Evolutionary conservation across 1,139 yeast genomes (phyloP).

Genomic region (Blastobotrys persicus): DNA sequence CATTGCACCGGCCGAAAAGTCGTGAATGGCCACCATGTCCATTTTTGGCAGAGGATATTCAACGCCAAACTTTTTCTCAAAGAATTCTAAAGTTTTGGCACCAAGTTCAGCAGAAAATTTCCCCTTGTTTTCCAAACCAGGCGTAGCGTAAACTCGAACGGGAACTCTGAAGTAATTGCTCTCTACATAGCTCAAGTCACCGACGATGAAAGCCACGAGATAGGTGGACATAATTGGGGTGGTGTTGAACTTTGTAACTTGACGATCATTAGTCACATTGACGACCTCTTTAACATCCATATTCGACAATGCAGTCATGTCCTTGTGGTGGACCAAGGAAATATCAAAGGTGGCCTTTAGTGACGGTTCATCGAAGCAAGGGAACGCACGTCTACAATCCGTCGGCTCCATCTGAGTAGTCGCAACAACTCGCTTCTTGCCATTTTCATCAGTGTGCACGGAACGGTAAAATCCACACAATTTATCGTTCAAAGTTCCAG

Average conservation of each 20-base stretch:
- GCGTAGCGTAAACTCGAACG: slow-evolving; percentile 68
- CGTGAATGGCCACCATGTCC: slow-evolving; percentile 72
- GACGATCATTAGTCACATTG: slow-evolving; percentile 47
- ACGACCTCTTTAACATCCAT: slow-evolving; percentile 57
- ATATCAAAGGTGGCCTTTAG: slow-evolving; percentile 71
- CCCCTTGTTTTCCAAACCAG: slow-evolving; percentile 64
- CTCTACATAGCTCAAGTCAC: slow-evolving; percentile 75
- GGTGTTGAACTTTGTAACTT: slow-evolving; percentile 45
- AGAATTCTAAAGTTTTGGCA: slow-evolving; percentile 64
- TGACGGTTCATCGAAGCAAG: slow-evolving; percentile 79
- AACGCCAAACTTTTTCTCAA: slow-evolving; percentile 60
- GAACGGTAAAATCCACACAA: slow-evolving; percentile 86
- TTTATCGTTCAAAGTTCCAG: slow-evolving; percentile 69
- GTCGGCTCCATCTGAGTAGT: slow-evolving; percentile 87
- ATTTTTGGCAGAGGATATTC: slow-evolving; percentile 71
- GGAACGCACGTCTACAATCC: slow-evolving; percentile 82
- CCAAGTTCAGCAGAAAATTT: slow-evolving; percentile 63
- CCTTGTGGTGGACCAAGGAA: slow-evolving; percentile 52
- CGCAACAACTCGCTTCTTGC: slow-evolving; percentile 61
- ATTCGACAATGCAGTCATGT: slow-evolving; percentile 69
- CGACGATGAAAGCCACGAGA: slow-evolving; percentile 76
- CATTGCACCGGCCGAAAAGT: slow-evolving; percentile 79
- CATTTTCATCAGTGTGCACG: slow-evolving; percentile 58
- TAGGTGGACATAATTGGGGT: slow-evolving; percentile 83
- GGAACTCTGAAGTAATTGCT: slow-evolving; percentile 60